phyloP scores from a whole-genome alignment of 805 yeast genomes.

The Candida vaughaniae region DNA sequence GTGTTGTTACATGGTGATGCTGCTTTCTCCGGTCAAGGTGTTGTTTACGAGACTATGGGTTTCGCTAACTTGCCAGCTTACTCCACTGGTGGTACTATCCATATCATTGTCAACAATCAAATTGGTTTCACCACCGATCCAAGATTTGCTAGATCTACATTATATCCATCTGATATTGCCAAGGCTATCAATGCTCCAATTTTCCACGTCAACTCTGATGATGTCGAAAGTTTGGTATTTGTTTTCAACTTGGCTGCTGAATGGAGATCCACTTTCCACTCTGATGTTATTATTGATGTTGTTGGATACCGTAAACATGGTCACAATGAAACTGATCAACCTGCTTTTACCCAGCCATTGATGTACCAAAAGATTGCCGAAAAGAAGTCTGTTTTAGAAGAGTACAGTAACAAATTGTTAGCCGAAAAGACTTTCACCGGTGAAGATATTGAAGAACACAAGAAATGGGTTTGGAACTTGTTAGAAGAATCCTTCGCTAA shows the following conservation, averaged over 20 bases:
- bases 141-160: slow-evolving; percentile 93
- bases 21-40: slow-evolving; percentile 98
- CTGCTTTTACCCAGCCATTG: slow-evolving; percentile 96
- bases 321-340: slow-evolving; percentile 99
- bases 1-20: slow-evolving; percentile 98
- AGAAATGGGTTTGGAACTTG: slow-evolving; percentile 95
- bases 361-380: slow-evolving; percentile 92
- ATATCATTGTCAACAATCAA: slow-evolving; percentile 95
- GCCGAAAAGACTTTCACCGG: slow-evolving; percentile 86
- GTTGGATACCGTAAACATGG: slow-evolving; percentile 99
- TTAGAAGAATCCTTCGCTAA: slow-evolving; percentile 88
- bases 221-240: slow-evolving; percentile 88
- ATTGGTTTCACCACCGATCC: slow-evolving; percentile 99
- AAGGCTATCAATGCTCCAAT: slow-evolving; percentile 96
- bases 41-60: slow-evolving; percentile 97
- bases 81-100: slow-evolving; percentile 98
- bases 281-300: slow-evolving; percentile 93
- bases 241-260: slow-evolving; percentile 96
- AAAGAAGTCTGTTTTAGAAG: slow-evolving; percentile 85
- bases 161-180: slow-evolving; percentile 97
- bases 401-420: slow-evolving; percentile 75
- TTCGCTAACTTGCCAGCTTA: slow-evolving; percentile 89
- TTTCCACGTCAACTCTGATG: slow-evolving; percentile 99
- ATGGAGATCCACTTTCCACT: slow-evolving; percentile 95
- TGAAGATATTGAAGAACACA: slow-evolving; percentile 92